phyloP scores from a whole-genome alignment of 1,284 basidiomycete species.

The Leccinum pseudoinsigne region DNA sequence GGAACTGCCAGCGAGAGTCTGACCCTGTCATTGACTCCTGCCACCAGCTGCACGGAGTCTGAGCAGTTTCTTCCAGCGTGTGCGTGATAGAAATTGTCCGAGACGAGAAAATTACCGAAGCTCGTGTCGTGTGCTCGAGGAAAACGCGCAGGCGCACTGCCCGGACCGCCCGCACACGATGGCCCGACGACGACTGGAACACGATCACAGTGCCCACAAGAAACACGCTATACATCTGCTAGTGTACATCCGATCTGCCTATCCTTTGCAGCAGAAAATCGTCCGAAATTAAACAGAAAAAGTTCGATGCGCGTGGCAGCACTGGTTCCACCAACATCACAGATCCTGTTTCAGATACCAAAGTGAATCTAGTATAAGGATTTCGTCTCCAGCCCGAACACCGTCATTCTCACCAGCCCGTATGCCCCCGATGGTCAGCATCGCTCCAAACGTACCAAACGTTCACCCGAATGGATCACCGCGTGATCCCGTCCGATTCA shows the following conservation, averaged over 20 bases:
- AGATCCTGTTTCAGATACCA: conserved; percentile 8
- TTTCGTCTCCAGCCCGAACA: background rate
- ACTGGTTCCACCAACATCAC: background rate
- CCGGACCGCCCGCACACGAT: no score
- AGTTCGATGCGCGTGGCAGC: background rate
- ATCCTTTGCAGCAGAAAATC: conserved; percentile 4
- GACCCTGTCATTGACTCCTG: background rate
- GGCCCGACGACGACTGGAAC: no score
- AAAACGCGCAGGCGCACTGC: background rate
- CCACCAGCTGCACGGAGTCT: background rate
- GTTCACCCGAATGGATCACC: conserved; percentile 1
- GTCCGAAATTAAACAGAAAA: conserved; percentile 7
- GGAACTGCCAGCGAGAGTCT: background rate
- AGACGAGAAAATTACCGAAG: background rate
- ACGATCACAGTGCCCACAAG: background rate
- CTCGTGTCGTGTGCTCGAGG: background rate
- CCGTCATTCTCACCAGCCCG: background rate
- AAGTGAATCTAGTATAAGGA: background rate
- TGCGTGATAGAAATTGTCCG: background rate
- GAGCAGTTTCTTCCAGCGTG: background rate
- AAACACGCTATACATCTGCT: background rate
- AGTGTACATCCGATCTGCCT: background rate
- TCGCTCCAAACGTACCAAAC: background rate
- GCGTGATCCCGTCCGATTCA: background rate
- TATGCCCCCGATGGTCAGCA: background rate